Conservation (phyloP, 805 yeast genomes). For the Priceomyces castillae region DNA sequence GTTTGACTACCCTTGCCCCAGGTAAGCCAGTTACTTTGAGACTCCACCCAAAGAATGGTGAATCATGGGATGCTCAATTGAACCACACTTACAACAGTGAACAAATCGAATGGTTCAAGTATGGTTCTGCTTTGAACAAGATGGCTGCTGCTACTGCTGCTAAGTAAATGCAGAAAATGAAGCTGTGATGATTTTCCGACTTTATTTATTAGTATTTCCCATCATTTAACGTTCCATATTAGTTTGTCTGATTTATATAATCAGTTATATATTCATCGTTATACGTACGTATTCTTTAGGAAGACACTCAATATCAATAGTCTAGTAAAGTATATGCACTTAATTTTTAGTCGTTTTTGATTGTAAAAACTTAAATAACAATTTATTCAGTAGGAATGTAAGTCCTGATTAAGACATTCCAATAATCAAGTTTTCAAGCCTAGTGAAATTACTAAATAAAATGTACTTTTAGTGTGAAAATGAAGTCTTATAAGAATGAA, state of each 20-base stretch:
- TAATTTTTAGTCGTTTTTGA: too few relatives aligned
- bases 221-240: neutral
- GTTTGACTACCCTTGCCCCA: conserved; percentile 83
- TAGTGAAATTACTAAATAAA: too few relatives aligned
- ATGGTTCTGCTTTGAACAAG: conserved; percentile 98
- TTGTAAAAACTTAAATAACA: too few relatives aligned
- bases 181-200: neutral
- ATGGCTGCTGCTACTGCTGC: conserved; percentile 50
- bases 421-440: too few relatives aligned
- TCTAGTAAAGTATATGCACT: too few relatives aligned
- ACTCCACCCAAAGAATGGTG: conserved; percentile 70
- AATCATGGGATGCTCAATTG: conserved; percentile 84
- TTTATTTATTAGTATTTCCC: neutral
- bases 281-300: neutral
- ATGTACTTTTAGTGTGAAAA: too few relatives aligned
- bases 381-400: too few relatives aligned
- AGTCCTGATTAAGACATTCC: too few relatives aligned
- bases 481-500: too few relatives aligned
- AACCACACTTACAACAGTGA: conserved; percentile 95
- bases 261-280: neutral
- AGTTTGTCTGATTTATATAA: neutral
- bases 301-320: too few relatives aligned
- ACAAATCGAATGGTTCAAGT: conserved; percentile 99
- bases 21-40: conserved; percentile 85
- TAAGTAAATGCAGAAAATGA: neutral